Evolutionary conservation across 768 basidiomycete genomes (phyloP).

Genomic region (Boletus speciosus): DNA sequence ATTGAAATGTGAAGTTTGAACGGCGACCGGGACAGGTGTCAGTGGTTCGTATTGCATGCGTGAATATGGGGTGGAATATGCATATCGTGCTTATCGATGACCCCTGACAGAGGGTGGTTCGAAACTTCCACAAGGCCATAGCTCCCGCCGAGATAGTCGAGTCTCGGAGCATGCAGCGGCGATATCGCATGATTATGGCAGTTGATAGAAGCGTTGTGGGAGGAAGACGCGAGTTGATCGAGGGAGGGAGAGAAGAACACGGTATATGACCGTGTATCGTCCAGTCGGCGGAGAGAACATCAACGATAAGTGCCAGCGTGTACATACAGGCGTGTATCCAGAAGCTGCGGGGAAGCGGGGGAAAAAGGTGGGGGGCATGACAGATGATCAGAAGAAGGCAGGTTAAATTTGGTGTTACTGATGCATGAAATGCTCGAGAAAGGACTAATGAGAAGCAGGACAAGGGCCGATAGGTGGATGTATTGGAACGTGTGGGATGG

Average conservation of each 20-base stretch:
- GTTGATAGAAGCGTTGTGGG: conserved; percentile 17
- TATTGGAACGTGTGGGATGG: conserved; percentile 3
- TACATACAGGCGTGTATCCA: neutral
- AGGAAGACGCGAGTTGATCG: conserved; percentile 22
- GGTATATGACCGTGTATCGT: conserved; percentile 6
- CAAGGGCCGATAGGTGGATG: neutral
- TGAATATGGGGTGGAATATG: neutral
- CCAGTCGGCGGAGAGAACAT: conserved; percentile 5
- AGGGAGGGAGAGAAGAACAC: conserved; percentile 7
- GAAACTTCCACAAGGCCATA: conserved; percentile 8
- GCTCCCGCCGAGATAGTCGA: conserved; percentile 5
- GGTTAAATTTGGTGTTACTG: conserved; percentile 2
- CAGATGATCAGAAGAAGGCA: conserved; percentile 2
- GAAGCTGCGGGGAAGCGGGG: conserved; percentile 25
- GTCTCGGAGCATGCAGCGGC: conserved; percentile 9
- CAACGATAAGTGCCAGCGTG: neutral
- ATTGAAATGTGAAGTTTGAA: conserved; percentile 1
- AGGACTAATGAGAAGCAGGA: conserved; percentile 1
- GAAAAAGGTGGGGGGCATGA: conserved; percentile 17
- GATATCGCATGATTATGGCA: conserved; percentile 22
- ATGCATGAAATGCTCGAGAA: conserved; percentile 3
- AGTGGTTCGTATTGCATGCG: neutral
- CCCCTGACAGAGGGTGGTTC: neutral
- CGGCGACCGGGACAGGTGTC: neutral
- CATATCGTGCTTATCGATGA: conserved; percentile 5